Evolutionary conservation across 352 stramenopile genomes (phyloP).

Genomic region (Phytophthora cactorum): DNA sequence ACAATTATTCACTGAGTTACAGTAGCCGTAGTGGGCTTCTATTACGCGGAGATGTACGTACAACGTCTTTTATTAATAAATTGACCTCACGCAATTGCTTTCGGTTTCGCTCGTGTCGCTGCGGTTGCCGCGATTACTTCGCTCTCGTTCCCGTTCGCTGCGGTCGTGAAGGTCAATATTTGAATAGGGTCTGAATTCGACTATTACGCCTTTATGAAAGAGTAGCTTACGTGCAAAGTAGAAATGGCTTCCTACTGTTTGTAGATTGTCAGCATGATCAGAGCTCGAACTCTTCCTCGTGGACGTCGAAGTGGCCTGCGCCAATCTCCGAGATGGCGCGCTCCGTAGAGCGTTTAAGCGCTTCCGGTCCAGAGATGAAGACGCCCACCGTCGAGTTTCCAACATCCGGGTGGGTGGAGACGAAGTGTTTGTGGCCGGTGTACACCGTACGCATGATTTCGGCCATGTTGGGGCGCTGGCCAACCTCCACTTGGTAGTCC

Average conservation of each 20-base stretch:
- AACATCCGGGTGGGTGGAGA: slow-evolving; percentile 1
- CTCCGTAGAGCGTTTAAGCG: slow-evolving; percentile 33
- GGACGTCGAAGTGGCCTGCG: slow-evolving; percentile 22
- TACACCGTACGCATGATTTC: slow-evolving; percentile 36
- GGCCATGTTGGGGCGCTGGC: slow-evolving; percentile 36
- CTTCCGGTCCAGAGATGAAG: slow-evolving; percentile 43
- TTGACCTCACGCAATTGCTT: too few relatives aligned
- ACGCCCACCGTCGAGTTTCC: slow-evolving; percentile 31
- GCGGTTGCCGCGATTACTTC: slow-evolving; percentile 38
- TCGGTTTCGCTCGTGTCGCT: too few relatives aligned
- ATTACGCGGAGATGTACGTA: too few relatives aligned
- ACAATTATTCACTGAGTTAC: too few relatives aligned
- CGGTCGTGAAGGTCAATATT: too few relatives aligned
- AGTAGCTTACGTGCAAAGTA: neutral
- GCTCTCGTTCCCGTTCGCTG: neutral
- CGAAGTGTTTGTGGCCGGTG: slow-evolving; percentile 22
- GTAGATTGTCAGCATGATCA: neutral
- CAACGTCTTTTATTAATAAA: too few relatives aligned
- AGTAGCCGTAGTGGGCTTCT: too few relatives aligned
- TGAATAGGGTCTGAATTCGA: too few relatives aligned
- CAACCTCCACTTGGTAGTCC: slow-evolving; percentile 30
- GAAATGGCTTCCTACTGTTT: neutral
- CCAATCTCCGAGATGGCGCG: slow-evolving; percentile 24
- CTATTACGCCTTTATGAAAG: neutral
- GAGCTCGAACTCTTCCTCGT: slow-evolving; percentile 36